A percentile compares a stretch with the other conserved stretches of the same genome.
Evolutionary conservation across 2,329 filamentous ascomycete species (phyloP).

Genomic region (Aspergillus felis): DNA sequence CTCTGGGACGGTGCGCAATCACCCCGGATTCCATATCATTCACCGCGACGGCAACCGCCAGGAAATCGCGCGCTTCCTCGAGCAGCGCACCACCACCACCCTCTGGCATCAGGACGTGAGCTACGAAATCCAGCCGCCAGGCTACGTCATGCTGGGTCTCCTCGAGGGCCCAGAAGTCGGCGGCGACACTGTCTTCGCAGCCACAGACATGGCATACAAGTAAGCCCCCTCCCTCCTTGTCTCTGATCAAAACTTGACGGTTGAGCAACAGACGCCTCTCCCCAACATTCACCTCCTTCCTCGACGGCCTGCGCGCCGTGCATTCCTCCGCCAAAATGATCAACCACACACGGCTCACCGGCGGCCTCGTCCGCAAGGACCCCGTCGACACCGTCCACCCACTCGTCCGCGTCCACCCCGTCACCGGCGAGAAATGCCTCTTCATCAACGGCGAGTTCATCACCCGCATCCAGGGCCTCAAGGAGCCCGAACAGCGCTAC

Average conservation of each 20-base stretch:
- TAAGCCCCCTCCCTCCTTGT: slow-evolving; percentile 18
- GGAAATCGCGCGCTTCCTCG: slow-evolving; percentile 42
- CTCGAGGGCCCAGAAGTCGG: slow-evolving; percentile 49
- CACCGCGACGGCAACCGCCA: slow-evolving; percentile 43
- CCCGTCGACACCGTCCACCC: slow-evolving; percentile 45
- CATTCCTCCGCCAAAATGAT: slow-evolving; percentile 46
- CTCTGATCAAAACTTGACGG: background rate
- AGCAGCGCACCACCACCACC: slow-evolving; percentile 44
- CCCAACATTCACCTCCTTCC: slow-evolving; percentile 46
- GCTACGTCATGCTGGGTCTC: slow-evolving; percentile 47
- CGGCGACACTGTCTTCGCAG: slow-evolving; percentile 47
- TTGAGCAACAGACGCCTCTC: slow-evolving; percentile 37
- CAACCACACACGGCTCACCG: slow-evolving; percentile 38
- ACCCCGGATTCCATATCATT: slow-evolving; percentile 46
- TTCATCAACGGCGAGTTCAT: slow-evolving; percentile 50
- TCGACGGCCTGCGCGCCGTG: slow-evolving; percentile 33
- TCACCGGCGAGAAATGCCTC: slow-evolving; percentile 47
- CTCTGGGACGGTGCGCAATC: slow-evolving; percentile 38
- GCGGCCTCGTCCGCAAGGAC: slow-evolving; percentile 43
- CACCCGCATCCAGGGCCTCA: slow-evolving; percentile 45
- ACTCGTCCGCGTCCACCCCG: slow-evolving; percentile 46
- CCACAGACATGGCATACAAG: slow-evolving; percentile 44
- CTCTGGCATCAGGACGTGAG: slow-evolving; percentile 50
- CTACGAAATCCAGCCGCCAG: slow-evolving; percentile 47
- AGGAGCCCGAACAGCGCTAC: slow-evolving; percentile 44